A percentile compares a stretch with the other conserved stretches of the same genome.
phyloP scores from a whole-genome alignment of 345 rosid species.

The Syzygium aromaticum region DNA sequence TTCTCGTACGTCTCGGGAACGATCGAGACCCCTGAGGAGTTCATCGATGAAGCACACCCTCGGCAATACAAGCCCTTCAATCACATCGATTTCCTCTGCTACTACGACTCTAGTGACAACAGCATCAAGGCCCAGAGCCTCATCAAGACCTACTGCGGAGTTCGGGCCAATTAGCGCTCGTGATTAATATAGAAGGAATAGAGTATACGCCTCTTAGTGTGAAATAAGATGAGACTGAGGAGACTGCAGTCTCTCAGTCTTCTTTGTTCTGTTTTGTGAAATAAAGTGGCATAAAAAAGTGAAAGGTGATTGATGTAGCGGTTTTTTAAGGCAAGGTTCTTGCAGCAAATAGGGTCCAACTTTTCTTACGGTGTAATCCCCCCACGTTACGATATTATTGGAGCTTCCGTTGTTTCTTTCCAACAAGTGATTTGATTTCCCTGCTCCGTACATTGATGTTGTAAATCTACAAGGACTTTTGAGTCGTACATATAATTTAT shows the following conservation, averaged over 20 bases:
- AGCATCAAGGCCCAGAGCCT: background rate
- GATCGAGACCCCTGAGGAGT: constrained; percentile 8
- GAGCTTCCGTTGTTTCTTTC: background rate
- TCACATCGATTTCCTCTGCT: constrained; percentile 12
- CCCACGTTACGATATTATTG: background rate
- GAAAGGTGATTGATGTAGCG: background rate
- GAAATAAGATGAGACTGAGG: background rate
- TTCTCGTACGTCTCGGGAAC: constrained; percentile 12
- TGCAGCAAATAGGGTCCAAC: background rate
- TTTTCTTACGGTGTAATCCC: background rate
- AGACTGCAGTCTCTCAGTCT: background rate
- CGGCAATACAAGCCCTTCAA: constrained; percentile 18
- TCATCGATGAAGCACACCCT: constrained; percentile 15
- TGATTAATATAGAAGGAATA: background rate
- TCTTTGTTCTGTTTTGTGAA: background rate
- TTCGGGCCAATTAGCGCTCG: background rate
- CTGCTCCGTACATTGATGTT: background rate
- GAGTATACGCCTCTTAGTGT: background rate
- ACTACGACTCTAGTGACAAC: background rate
- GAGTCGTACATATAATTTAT: background rate
- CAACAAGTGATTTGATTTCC: background rate
- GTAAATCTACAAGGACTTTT: background rate
- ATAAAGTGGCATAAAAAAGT: too few species aligned
- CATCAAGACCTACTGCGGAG: constrained; percentile 11
- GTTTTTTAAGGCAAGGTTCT: background rate